A percentile compares a stretch with the other conserved stretches of the same genome.
Conservation (phyloP, 2,329 filamentous ascomycete species). For the Cytospora chrysosperma region DNA sequence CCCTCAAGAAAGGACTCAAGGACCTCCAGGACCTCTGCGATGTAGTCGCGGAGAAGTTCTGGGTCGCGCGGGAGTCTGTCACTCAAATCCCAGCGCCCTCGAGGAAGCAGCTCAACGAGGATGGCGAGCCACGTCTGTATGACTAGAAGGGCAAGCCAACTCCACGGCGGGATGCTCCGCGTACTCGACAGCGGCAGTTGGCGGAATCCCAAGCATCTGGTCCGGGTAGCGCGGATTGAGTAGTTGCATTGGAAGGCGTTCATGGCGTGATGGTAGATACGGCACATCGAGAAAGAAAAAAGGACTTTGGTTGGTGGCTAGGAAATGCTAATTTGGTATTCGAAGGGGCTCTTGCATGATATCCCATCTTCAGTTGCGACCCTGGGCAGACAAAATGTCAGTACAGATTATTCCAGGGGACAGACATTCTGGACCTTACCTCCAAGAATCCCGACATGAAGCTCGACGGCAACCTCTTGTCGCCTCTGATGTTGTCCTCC, state of each 20-base stretch:
- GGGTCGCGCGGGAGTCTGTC: constrained; percentile 63
- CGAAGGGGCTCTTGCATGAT: constrained; percentile 31
- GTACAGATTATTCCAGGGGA: constrained; percentile 19
- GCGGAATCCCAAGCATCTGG: background rate
- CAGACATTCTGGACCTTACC: constrained; percentile 53
- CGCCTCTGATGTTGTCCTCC: constrained; percentile 73
- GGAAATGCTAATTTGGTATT: constrained; percentile 33
- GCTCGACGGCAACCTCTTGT: constrained; percentile 74
- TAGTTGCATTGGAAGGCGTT: constrained; percentile 24
- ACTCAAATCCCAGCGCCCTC: constrained; percentile 22
- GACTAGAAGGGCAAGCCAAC: constrained; percentile 4
- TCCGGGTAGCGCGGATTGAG: background rate
- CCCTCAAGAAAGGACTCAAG: constrained; percentile 83
- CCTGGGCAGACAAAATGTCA: constrained; percentile 37
- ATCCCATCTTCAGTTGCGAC: constrained; percentile 51
- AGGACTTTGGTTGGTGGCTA: constrained; percentile 35
- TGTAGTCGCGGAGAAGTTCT: constrained; percentile 89
- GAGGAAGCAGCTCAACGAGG: constrained; percentile 22
- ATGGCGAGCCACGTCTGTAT: constrained; percentile 22
- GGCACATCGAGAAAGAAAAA: constrained; percentile 24
- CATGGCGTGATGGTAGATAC: constrained; percentile 23
- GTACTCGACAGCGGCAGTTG: background rate
- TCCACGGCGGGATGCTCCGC: background rate
- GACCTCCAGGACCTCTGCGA: constrained; percentile 92
- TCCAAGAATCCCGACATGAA: constrained; percentile 96